Base-by-base conservation (phyloP, 495 filamentous ascomycete genomes). In the Talaromyces stipitatus region DNA sequence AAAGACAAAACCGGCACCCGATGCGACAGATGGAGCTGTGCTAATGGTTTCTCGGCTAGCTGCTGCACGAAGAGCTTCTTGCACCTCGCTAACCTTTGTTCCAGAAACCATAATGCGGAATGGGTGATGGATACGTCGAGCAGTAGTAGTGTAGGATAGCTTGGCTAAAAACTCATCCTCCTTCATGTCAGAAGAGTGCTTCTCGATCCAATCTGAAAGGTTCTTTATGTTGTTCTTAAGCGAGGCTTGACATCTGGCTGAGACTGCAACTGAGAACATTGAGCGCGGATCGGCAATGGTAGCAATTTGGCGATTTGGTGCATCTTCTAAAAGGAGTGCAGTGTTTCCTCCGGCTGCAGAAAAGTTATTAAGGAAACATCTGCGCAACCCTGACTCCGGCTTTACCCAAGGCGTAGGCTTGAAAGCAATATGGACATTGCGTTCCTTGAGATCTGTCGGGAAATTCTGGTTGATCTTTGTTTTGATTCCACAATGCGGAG, bases 401-500 rank as follows among this genome's bases (percentile, higher is more conserved):
- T 84, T 75, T 22, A 73, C 74, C 68, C 85, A 90, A 0, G 85
- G 80, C 3, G 83, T 84, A 20, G 78, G 72, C 61, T 79, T 72
- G 6, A 74, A 62, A 3, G 82, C 81, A 64, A 86, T 84, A 65
- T 92, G 84, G 29, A 92, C 87, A 56, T 90, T 89, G 24, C 90
- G 85, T 56, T 91, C 79, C 0, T 72, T 71, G 2, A 92, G 71
- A 64, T 92, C 87, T 24, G 81, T 82, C 1, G 90, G 89, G 74
- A 92, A 94, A 30, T 81, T 86, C 72, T 87, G 81, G 78, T 95
- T 83, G 78, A 94, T 81, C 69, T 82, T 82, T 8, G 77, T 82
- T 73, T 95, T 94, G 75, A 92, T 92, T n/a, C 90, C 90, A 56
- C 88, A 85, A 60, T 94, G 90, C 7, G 90, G 87, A 5, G 91